Percentiles rank a stretch among this genome's conserved stretches.
Conservation (phyloP, 257 asterid species). For the Vinca minor region DNA sequence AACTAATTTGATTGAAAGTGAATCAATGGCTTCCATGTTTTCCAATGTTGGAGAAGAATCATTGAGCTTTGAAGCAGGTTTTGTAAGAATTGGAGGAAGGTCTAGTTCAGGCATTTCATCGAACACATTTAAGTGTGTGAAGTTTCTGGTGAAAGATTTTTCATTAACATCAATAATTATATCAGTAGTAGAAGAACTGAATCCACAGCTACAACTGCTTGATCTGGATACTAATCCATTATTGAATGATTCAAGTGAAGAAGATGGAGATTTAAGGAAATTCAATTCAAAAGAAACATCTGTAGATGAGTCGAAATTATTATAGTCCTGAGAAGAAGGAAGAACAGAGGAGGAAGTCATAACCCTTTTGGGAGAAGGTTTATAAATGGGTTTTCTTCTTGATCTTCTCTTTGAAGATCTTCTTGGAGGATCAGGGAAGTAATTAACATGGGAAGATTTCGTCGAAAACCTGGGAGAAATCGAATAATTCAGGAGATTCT, state of each 20-base stretch:
- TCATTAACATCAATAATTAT: constrained; percentile 50
- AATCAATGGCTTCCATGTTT: constrained; percentile 6
- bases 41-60: constrained; percentile 1
- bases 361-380: constrained; percentile 50
- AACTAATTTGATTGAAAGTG: background rate
- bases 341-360: background rate
- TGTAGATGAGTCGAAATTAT: background rate
- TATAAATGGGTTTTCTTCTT: constrained; percentile 54
- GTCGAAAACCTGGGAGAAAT: constrained; percentile 24
- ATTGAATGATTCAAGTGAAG: constrained; percentile 22
- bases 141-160: constrained; percentile 8
- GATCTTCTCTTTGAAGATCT: constrained; percentile 39
- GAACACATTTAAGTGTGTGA: constrained; percentile 19
- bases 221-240: constrained; percentile 24
- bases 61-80: constrained; percentile 16
- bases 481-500: constrained; percentile 22
- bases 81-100: constrained; percentile 57
- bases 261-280: constrained; percentile 27
- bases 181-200: constrained; percentile 42
- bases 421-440: constrained; percentile 45
- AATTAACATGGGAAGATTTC: too few species aligned
- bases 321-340: background rate
- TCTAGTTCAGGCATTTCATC: constrained; percentile 33
- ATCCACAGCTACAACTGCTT: constrained; percentile 33
- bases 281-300: constrained; percentile 31